Evolutionary conservation across 495 filamentous ascomycete genomes (phyloP).

Genomic region (Aspergillus incahuasiensis): DNA sequence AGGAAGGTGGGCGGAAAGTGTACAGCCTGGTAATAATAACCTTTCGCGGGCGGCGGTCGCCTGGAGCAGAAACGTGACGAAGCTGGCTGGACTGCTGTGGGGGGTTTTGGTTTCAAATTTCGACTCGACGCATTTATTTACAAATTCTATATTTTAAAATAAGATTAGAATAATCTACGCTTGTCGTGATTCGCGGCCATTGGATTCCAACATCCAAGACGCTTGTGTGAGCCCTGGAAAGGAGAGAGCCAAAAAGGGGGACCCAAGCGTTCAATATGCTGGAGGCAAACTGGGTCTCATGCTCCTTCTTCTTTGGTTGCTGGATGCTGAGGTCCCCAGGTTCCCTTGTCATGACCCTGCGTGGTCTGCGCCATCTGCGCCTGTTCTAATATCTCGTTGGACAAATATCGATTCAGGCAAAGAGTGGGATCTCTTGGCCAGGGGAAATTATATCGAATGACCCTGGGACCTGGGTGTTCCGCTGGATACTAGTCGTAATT

Average conservation of each 20-base stretch:
- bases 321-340: no score
- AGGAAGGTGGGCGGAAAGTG: constrained; percentile 25
- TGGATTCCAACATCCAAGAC: background rate
- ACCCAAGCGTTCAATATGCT: constrained; percentile 2
- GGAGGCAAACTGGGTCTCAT: constrained; percentile 6
- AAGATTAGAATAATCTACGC: constrained; percentile 1
- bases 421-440: background rate
- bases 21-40: constrained; percentile 13
- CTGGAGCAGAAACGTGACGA: constrained; percentile 22
- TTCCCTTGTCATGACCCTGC: no score
- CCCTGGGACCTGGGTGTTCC: background rate
- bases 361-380: constrained; percentile 13
- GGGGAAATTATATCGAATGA: background rate
- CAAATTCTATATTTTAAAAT: constrained; percentile 1
- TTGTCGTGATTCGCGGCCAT: background rate
- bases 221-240: constrained; percentile 11
- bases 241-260: constrained; percentile 14
- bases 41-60: constrained; percentile 12
- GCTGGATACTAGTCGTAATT: constrained; percentile 5
- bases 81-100: constrained; percentile 15
- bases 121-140: constrained; percentile 11
- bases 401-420: background rate
- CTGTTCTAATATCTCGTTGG: constrained; percentile 11
- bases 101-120: constrained; percentile 37
- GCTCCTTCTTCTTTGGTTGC: background rate